Base-by-base conservation (phyloP, 23 red algal genomes). In the Agarophyton chilense region DNA sequence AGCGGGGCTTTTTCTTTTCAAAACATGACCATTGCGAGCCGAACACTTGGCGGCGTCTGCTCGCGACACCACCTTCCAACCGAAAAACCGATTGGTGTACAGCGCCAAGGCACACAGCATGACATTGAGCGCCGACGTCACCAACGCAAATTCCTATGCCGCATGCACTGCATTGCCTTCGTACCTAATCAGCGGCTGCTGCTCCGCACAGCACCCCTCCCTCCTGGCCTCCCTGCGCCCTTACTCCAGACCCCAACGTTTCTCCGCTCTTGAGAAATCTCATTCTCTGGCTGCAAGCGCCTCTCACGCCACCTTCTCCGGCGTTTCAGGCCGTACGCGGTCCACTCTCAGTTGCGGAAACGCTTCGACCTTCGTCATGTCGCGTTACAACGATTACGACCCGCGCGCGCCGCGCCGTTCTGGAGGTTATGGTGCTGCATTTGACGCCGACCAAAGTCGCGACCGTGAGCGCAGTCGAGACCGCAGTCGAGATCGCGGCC, bases 361-460 rank as follows among this genome's bases (percentile, higher is more conserved):
- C 60, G 31, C 31, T 28, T 17, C 8, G 31, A 35, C 31, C 7
- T 11, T 29, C 29, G 43, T 25, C 33, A 87, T 87, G 82, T 87
- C 82, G 43, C 61, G 82, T 38, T 56, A 87, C 51, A 65, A 87
- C 47, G 62, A 72, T 21, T 68, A 87, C 65, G 82, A 87, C 46
- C 28, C 57, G 43, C 66, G 62, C 46, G 43, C 65, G 25, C 62
- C 64, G 10, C 82, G 82, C 52, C 82, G 82, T 24, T 49, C 55
- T 12, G 82, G 82, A 17, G 82, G 82, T 19, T 87, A 87, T 46
- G 60, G 60, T 29, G 82, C 62, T 13, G 64, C 82, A 32, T 87
- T 52, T 46, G 82, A 87, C 50, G 82, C 61, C 67, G 82, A 87
- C 82, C 64, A 22, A 18, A 45, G 25, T 38, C 82, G 82, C 44